A percentile compares a stretch with the other conserved stretches of the same genome.
These are phyloP conservation scores for Arthrobotrys conoides DNA, from an alignment of 2,329 filamentous ascomycete species.

Conservation along the genomic window DNA sequence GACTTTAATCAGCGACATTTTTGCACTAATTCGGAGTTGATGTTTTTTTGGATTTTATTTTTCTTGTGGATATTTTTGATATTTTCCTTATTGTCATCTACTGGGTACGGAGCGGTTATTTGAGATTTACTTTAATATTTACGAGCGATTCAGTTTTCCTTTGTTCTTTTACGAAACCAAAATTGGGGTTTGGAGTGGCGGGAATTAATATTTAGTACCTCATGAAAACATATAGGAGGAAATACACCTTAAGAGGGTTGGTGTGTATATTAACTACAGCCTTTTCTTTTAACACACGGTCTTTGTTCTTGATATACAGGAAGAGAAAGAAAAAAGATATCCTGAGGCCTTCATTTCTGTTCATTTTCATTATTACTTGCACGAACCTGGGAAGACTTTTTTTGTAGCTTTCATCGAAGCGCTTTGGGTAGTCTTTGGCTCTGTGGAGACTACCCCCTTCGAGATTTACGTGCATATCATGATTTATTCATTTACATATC, in stretches of 20 bases:
- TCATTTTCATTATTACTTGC: not conserved
- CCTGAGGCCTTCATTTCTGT: slow-evolving; percentile 12
- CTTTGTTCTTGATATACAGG: not conserved
- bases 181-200: not conserved
- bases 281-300: slow-evolving; percentile 1
- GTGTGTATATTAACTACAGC: slow-evolving; percentile 12
- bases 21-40: slow-evolving; percentile 29
- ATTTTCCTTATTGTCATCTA: slow-evolving; percentile 11
- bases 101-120: slow-evolving; percentile 23
- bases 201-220: slow-evolving; percentile 22
- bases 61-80: slow-evolving; percentile 8
- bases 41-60: not conserved
- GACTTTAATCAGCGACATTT: not conserved
- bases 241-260: not conserved
- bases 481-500: not conserved
- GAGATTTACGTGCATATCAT: no score
- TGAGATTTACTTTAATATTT: not conserved
- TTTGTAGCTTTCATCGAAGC: slow-evolving; percentile 1
- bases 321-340: not conserved
- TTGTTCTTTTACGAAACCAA: slow-evolving; percentile 21
- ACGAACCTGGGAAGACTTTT: not conserved
- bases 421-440: not conserved
- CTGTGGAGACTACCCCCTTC: no score
- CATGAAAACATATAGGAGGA: not conserved
- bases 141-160: slow-evolving; percentile 2